Conservation (phyloP, 2,329 filamentous ascomycete genomes). For the Xylaria sp. region DNA sequence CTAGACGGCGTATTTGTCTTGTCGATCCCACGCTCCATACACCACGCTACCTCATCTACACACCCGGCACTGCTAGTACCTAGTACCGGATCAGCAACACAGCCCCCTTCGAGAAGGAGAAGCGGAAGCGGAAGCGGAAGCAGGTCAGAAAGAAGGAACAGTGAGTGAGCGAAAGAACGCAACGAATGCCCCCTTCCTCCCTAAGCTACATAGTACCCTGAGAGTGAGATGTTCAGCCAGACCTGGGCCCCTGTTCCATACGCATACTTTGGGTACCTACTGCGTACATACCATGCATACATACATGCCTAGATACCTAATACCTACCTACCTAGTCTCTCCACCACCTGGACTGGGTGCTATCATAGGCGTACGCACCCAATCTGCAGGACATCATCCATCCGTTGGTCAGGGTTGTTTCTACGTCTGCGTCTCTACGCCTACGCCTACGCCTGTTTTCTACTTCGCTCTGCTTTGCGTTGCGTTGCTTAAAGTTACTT, state of each 20-base stretch:
- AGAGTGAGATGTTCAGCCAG: constrained; percentile 1
- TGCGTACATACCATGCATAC: background rate
- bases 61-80: background rate
- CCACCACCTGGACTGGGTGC: too few relatives aligned
- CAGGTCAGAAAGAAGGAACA: background rate
- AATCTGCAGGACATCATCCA: constrained; percentile 16
- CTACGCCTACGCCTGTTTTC: background rate
- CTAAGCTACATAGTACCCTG: background rate
- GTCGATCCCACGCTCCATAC: constrained; percentile 32
- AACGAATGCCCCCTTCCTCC: background rate
- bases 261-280: background rate
- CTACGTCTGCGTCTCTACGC: background rate
- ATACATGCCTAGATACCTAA: background rate
- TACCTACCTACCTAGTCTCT: too few relatives aligned
- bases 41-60: background rate
- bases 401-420: constrained; percentile 17
- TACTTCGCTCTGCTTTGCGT: background rate
- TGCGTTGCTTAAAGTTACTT: constrained; percentile 6
- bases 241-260: background rate
- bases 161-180: background rate
- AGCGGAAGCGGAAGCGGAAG: constrained; percentile 13
- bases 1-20: constrained; percentile 22
- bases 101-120: constrained; percentile 30
- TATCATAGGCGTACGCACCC: background rate
- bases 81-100: constrained; percentile 21